Base-by-base conservation (phyloP, 768 basidiomycete genomes). In the Coprinellus micaceus region DNA sequence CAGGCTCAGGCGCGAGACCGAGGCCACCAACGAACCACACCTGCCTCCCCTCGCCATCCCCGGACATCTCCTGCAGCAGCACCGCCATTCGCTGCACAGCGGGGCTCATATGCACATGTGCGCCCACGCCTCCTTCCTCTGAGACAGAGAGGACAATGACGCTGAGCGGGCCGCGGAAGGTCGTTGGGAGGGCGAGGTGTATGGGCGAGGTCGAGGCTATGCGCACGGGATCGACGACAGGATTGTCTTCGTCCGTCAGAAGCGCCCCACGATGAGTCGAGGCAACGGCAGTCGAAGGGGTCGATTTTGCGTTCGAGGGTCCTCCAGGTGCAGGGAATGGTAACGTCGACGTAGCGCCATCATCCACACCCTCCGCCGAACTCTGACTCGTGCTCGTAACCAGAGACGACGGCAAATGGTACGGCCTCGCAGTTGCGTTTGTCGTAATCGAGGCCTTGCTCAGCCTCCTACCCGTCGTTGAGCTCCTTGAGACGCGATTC, bases 91-190 rank as follows among this genome's bases (percentile, higher is more conserved):
- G 60, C 29, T 52, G 44, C 21, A 76, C 61, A 11, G 60, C 69
- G 4, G 54, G 54, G 6, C 74, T 75, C 9, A 77, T 67, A 9
- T 63, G 61, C 3, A 76, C 63, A 53, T 72, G 76, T 10, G 59
- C 63, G 39, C 72, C 74, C 22, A 77, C 64, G 57, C 75, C 67
- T 4, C 75, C 75, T 0, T 65, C 69, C n/a, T 64, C 64, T 13
- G 24, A 10, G 30, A 51, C 49, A 9, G 17, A n/a, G 10, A 36
- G 15, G 36, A 78, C 67, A 52, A 64, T 61, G 22, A 78, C 62
- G 0, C 69, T 71, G 17, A 77, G 61, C 2, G 74, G 71, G 0
- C 78, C 79, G 43, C 68, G 71, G 64, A 78, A 77, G 9, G 77
- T 74, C 17, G 65, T 65, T 24, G 79, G 79, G 12, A 80, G 67